Conservation (phyloP, 441 rosid species). For the Adansonia gregorii region DNA sequence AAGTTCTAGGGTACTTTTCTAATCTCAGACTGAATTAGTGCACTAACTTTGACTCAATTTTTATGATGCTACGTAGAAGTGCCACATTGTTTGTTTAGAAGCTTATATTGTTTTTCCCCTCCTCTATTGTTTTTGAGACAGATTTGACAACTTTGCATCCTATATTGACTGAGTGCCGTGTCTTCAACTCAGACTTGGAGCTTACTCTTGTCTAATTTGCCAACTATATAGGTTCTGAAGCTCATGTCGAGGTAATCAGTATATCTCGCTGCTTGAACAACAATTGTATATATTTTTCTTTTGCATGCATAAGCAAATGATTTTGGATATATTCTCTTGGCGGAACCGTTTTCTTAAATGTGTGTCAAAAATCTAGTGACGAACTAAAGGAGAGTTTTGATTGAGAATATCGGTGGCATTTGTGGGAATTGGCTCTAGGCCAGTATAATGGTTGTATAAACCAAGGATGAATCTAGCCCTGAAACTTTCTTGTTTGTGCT, state of each 20-base stretch:
- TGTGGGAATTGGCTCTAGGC: neutral
- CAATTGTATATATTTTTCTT: neutral
- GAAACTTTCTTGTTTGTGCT: constrained; percentile 3
- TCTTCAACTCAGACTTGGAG: constrained; percentile 76
- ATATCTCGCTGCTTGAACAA: constrained; percentile 16
- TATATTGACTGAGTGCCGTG: constrained; percentile 92
- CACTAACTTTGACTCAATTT: neutral
- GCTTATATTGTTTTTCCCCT: constrained; percentile 1
- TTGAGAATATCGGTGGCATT: neutral
- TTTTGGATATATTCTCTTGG: constrained; percentile 8
- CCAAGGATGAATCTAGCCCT: neutral
- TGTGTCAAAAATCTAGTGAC: constrained; percentile 46
- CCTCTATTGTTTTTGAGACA: constrained; percentile 51
- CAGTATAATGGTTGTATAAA: neutral
- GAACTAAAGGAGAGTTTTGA: neutral
- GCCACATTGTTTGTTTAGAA: neutral
- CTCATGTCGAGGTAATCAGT: constrained; percentile 76
- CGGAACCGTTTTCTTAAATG: neutral
- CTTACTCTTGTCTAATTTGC: constrained; percentile 89
- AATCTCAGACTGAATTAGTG: neutral
- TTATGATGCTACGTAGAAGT: neutral
- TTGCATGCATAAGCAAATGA: neutral
- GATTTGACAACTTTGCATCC: constrained; percentile 81
- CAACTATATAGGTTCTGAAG: constrained; percentile 94
- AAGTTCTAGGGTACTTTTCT: constrained; percentile 14